Evolutionary conservation across 768 basidiomycete genomes (phyloP), one percentile per base, ranked within the genome.

Genomic region (Mycena kentingensis): DNA sequence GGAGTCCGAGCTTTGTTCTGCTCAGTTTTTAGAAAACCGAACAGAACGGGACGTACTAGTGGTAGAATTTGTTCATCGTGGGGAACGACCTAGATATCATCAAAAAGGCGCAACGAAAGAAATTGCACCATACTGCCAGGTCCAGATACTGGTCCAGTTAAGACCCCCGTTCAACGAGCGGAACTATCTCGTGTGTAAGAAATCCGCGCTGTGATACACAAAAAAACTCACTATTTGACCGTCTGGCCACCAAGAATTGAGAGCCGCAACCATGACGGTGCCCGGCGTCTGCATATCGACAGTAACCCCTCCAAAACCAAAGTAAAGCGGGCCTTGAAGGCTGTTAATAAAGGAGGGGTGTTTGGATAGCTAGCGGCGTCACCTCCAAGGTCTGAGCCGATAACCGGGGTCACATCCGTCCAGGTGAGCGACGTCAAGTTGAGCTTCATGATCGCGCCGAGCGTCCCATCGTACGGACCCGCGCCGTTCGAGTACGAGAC

Each of bases 171-270:
- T 68, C 2, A 74, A 80, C 4, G 81, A 82, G n/a, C 41, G 41
- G 41, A 42, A 42, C 41, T 42, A n/a, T n/a, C n/a, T n/a, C 22
- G 24, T 27, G 10, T 24, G 22, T 24, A 25, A 6, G 41, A 24
- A 11, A 26, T 37, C 36, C 18, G 7, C 7, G 11, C 11, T 37
- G 19, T 37, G 19, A 22, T 39, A n/a, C 37, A 39, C 8, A 11
- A 19, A 39, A 8, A 7, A 7, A 19, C 41, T 22, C 21, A 42
- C 41, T 15, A 85, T 84, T 54, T 84, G 82, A 15, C 82, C 84
- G 58, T 86, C 83, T 2, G 83, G 84, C 76, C 75, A 81, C 81
- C 82, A 83, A 18, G 76, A 78, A 60, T 83, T 84, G 34, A 85
- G 74, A 1, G 83, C 82, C 37, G 84, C 82, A 11, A 84, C 83